Evolutionary conservation across 805 yeast genomes (phyloP).

Genomic region (Millerago galiae): DNA sequence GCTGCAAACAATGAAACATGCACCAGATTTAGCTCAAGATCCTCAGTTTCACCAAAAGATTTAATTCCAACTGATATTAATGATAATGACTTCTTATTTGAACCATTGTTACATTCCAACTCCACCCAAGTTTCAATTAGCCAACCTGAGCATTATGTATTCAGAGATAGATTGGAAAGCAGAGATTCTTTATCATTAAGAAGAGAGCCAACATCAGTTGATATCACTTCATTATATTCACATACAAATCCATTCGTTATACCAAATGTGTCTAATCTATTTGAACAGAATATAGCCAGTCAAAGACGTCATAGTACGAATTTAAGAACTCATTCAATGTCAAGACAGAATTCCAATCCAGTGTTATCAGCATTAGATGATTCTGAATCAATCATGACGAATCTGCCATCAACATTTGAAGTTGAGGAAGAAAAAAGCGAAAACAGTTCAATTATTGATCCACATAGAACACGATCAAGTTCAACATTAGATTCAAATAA

Average conservation of each 20-base stretch:
- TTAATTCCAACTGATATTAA: not conserved
- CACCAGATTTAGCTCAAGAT: constrained; percentile 12
- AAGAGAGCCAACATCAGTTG: constrained; percentile 27
- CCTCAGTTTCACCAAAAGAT: constrained; percentile 11
- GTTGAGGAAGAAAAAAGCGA: not conserved
- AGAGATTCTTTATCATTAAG: constrained; percentile 25
- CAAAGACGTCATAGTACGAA: constrained; percentile 5
- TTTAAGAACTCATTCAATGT: no score
- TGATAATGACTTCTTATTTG: constrained; percentile 3
- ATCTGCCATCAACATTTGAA: not conserved
- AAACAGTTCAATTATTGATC: not conserved
- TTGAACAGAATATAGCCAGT: constrained; percentile 2
- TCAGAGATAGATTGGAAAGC: constrained; percentile 19
- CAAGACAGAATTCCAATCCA: no score
- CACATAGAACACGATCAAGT: not conserved
- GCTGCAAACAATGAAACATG: not conserved
- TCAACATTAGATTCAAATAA: not conserved
- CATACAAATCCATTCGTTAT: constrained; percentile 10
- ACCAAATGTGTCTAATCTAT: constrained; percentile 3
- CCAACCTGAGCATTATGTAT: not conserved
- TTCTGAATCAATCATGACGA: no score
- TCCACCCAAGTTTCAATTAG: constrained; percentile 4
- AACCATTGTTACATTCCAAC: constrained; percentile 14
- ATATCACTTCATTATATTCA: constrained; percentile 31
- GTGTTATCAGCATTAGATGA: no score